Evolutionary conservation across 1,284 basidiomycete genomes (phyloP).

Genomic region (Ceratobasidium sp.): DNA sequence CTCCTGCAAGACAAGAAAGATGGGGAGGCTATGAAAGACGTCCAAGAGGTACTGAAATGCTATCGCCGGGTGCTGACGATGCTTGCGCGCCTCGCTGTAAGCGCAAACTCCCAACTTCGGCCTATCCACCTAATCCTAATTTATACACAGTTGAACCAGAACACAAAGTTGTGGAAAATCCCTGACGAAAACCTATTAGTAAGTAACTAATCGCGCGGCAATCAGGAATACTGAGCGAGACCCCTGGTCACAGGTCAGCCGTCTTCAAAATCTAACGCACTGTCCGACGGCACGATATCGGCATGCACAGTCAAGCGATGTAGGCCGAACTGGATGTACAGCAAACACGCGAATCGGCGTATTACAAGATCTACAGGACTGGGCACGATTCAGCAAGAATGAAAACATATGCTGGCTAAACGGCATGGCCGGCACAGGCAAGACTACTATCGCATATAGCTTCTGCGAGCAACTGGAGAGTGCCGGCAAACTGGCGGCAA

Average conservation of each 20-base stretch:
- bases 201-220: too few species aligned
- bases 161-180: neutral
- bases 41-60: too few species aligned
- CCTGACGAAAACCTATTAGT: too few species aligned
- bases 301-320: too few species aligned
- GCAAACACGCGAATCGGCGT: neutral
- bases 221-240: neutral
- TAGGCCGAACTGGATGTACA: too few species aligned
- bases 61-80: too few species aligned
- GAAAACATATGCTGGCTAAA: neutral
- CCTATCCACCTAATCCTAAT: too few species aligned
- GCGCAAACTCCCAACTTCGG: too few species aligned
- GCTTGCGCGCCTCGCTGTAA: too few species aligned
- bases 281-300: neutral
- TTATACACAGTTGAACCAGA: neutral
- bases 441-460: neutral
- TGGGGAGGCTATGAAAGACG: too few species aligned
- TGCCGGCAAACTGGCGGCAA: neutral
- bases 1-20: too few species aligned
- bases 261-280: neutral
- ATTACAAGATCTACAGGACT: neutral
- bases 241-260: neutral
- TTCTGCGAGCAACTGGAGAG: neutral
- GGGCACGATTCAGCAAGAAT: neutral
- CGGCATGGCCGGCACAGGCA: neutral